Evolutionary conservation across 2,329 filamentous ascomycete genomes (phyloP).

Genomic region (Escovopsis sp.): DNA sequence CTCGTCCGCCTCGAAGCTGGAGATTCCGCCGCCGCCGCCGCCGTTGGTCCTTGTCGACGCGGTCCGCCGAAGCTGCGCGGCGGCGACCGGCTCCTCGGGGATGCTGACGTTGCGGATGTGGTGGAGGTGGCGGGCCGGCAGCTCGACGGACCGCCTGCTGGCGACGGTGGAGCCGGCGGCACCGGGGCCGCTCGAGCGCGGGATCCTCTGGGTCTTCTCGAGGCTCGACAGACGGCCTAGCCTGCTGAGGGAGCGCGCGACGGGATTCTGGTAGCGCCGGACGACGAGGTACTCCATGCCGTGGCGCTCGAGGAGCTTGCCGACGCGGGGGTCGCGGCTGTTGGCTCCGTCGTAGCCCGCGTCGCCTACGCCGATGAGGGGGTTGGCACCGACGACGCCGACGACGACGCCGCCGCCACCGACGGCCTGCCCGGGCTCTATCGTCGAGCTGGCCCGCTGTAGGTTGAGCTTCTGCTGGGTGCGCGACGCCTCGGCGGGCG

Average conservation of each 20-base stretch:
- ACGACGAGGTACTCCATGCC: conserved; percentile 63
- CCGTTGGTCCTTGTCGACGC: conserved; percentile 24
- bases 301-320: conserved; percentile 52
- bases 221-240: conserved; percentile 32
- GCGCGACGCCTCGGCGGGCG: conserved; percentile 42
- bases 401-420: conserved; percentile 13
- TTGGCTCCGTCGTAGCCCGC: conserved; percentile 36
- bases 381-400: conserved; percentile 28
- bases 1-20: conserved; percentile 33
- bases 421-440: conserved; percentile 44
- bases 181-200: conserved; percentile 14
- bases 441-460: conserved; percentile 56
- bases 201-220: conserved; percentile 36
- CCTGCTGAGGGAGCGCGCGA: conserved; percentile 44
- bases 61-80: conserved; percentile 17
- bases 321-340: conserved; percentile 46
- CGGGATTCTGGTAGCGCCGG: conserved; percentile 54
- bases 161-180: conserved; percentile 22
- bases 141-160: conserved; percentile 20
- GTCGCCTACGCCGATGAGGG: conserved; percentile 37
- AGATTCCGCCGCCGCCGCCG: conserved; percentile 8
- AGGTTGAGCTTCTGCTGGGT: conserved; percentile 66
- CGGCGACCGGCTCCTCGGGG: conserved; percentile 17
- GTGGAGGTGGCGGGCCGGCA: conserved; percentile 9
- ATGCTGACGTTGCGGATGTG: conserved; percentile 27